Conservation (phyloP, 1,139 yeast species). For the Geotrichum klebahnii region DNA sequence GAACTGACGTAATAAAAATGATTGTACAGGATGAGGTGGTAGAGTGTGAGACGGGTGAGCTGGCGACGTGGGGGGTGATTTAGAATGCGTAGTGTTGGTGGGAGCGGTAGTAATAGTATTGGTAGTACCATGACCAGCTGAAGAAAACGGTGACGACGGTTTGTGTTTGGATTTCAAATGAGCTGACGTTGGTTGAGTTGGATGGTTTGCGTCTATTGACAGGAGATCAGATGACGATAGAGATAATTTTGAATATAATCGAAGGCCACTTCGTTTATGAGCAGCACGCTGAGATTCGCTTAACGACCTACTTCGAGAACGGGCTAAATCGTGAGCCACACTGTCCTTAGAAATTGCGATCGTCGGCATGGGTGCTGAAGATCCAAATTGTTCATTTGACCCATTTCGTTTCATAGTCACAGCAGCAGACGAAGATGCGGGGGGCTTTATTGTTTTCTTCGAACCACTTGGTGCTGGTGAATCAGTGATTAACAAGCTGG, state of each 20-base stretch:
- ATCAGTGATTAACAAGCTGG: too few relatives aligned
- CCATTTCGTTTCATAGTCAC: too few relatives aligned
- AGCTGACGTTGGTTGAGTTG: not conserved
- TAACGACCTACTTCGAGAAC: not conserved
- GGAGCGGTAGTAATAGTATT: not conserved
- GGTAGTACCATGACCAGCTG: not conserved
- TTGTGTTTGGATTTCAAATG: not conserved
- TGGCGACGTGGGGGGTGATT: not conserved
- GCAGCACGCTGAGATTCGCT: not conserved
- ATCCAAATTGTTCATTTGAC: too few relatives aligned
- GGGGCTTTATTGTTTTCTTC: too few relatives aligned
- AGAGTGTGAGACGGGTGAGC: not conserved
- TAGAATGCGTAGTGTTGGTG: not conserved
- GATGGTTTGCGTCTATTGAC: conserved; percentile 5
- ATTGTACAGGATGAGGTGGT: conserved; percentile 29
- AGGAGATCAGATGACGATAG: not conserved
- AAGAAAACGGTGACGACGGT: not conserved
- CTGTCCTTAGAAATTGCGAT: not conserved
- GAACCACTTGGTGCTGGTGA: too few relatives aligned
- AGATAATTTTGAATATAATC: not conserved
- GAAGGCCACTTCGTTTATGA: not conserved
- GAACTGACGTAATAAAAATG: conserved; percentile 28
- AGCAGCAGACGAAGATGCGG: too few relatives aligned
- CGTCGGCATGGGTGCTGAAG: not conserved
- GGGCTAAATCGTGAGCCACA: not conserved